phyloP scores from a whole-genome alignment of 306 rosid species.

The Dalbergia cochinchinensis region DNA sequence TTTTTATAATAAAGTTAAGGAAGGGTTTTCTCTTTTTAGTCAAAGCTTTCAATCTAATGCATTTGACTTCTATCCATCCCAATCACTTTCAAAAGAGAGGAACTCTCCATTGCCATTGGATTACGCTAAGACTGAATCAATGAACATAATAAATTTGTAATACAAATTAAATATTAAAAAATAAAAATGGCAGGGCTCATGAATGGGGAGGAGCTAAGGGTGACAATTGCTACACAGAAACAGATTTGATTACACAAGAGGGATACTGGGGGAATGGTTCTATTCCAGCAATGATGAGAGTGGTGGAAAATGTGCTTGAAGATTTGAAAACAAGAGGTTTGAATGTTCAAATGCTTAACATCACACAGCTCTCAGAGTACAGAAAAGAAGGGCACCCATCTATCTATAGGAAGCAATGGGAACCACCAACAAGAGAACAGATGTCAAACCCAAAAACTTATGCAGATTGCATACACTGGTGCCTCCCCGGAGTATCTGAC shows the following conservation, averaged over 20 bases:
- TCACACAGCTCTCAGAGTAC: slow-evolving; percentile 87
- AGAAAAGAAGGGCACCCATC: slow-evolving; percentile 93
- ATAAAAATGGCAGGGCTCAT: slow-evolving; percentile 59
- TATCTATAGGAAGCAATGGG: slow-evolving; percentile 90
- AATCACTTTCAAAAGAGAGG: too few species aligned
- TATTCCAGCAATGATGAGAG: slow-evolving; percentile 69
- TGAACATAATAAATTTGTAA: background rate
- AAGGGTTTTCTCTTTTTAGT: background rate
- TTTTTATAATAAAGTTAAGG: background rate
- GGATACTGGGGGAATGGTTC: slow-evolving; percentile 73
- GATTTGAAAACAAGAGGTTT: slow-evolving; percentile 70
- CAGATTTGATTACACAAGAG: slow-evolving; percentile 53
- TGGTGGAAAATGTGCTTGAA: slow-evolving; percentile 63
- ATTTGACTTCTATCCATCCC: too few species aligned
- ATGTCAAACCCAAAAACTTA: slow-evolving; percentile 66
- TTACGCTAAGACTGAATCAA: background rate
- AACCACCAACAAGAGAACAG: slow-evolving; percentile 58
- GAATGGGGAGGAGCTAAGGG: slow-evolving; percentile 75
- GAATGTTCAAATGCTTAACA: slow-evolving; percentile 73
- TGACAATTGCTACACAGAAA: slow-evolving; percentile 75
- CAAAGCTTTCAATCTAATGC: background rate
- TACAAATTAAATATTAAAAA: background rate
- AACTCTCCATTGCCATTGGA: background rate
- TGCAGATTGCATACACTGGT: slow-evolving; percentile 97
- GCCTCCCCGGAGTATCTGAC: slow-evolving; percentile 93